Evolutionary conservation across 345 rosid species (phyloP).

Genomic region (Schrenkiella parvula): DNA sequence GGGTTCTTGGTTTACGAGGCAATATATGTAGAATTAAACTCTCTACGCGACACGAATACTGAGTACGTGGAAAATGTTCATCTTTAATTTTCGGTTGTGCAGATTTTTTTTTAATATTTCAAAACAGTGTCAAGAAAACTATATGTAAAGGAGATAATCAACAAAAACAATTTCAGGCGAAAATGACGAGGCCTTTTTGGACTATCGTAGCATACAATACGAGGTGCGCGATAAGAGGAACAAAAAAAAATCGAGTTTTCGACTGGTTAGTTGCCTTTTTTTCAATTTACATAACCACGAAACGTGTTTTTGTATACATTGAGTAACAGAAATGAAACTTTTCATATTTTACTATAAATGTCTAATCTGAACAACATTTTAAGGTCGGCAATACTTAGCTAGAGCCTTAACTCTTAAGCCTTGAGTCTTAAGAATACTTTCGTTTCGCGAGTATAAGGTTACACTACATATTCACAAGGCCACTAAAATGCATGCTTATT

Average conservation of each 20-base stretch:
- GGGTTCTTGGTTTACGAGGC: constrained; percentile 28
- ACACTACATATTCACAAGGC: background rate
- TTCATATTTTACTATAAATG: background rate
- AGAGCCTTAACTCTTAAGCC: background rate
- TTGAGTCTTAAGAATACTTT: background rate
- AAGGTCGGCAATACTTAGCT: background rate
- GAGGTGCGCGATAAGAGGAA: background rate
- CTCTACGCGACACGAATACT: constrained; percentile 27
- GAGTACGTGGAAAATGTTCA: constrained; percentile 30
- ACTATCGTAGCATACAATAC: background rate
- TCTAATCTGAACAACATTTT: background rate
- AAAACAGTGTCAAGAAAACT: background rate
- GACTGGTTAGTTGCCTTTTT: no score
- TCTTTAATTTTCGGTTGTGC: background rate
- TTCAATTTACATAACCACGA: no score
- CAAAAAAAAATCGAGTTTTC: no score
- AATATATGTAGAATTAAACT: background rate
- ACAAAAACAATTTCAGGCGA: background rate
- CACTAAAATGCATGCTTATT: background rate
- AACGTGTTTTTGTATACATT: no score
- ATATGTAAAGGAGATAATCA: background rate
- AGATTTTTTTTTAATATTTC: background rate
- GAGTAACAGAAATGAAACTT: background rate
- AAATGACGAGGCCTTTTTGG: background rate
- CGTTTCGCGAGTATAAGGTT: background rate